Base-by-base conservation (phyloP, 2,329 filamentous ascomycete genomes). In the Aureobasidium sp. region DNA sequence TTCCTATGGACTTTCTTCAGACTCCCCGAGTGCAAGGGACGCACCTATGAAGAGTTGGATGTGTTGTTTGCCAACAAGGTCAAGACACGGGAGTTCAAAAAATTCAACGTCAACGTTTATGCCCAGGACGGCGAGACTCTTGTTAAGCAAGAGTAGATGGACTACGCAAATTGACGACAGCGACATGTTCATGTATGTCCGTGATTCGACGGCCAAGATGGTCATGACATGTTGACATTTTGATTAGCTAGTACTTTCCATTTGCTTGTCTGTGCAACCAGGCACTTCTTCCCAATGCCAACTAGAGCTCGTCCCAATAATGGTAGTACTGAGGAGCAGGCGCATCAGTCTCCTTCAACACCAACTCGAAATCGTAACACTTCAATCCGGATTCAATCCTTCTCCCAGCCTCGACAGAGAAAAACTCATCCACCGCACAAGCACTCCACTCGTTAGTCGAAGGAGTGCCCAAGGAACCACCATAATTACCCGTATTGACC, bases 31-130 rank as follows among this genome's bases (percentile, higher is more conserved):
- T 76, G 74, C 48, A 73, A 72, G 59, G 75, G 70, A 1, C 63
- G 74, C 36, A 76, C 75, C 32, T 77, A 72, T 62, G 74, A 76
- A 58, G 75, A 78, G 67, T 64, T 78, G 39, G 75, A 78, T 66
- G 68, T 75, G 27, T 73, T 77, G 73, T 77, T 77, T 64, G 70
- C 72, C 53, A 67, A 70, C 44, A 65, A 68, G 15, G 71, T 77
- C 41, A 66, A 61, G 27, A 73, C 73, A 10, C 69, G 71, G 54
- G 65, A 73, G 53, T 76, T 76, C 39, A 37, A n/a, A 6, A 58
- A 58, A 32, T 58, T 58, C n/a, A 32, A 58, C 9, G 54, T 58
- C 32, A 58, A 58, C 27, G 44, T 48, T 2, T 58, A 58, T 30
- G 54, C 41, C n/a, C 42, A 58, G 21, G 25, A 58, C 25, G 54